phyloP scores from a whole-genome alignment of 768 basidiomycete species.

The Rhizopogon vulgaris region DNA sequence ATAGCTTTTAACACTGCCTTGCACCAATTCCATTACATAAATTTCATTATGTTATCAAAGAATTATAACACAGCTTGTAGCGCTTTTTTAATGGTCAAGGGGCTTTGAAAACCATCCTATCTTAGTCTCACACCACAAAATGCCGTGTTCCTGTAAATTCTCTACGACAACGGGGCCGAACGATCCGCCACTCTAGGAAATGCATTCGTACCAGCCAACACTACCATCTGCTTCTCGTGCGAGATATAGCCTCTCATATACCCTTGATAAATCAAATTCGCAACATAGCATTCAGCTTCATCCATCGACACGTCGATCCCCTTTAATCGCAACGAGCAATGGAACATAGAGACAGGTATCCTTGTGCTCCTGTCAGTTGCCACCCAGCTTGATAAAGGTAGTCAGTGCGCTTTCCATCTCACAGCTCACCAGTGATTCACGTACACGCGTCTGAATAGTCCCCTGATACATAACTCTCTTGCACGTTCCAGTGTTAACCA shows the following conservation, averaged over 20 bases:
- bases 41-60: too few species aligned
- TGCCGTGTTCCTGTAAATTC: background rate
- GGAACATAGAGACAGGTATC: slow-evolving; percentile 78
- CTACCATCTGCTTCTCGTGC: slow-evolving; percentile 92
- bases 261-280: slow-evolving; percentile 92
- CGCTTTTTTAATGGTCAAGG: too few species aligned
- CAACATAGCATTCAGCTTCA: slow-evolving; percentile 90
- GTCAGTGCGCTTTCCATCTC: background rate
- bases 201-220: slow-evolving; percentile 71
- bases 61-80: too few species aligned
- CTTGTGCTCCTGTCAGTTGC: slow-evolving; percentile 66
- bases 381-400: slow-evolving; percentile 58
- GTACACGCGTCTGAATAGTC: slow-evolving; percentile 74
- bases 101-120: too few species aligned
- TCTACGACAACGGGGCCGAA: slow-evolving; percentile 37
- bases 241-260: slow-evolving; percentile 95
- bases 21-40: too few species aligned
- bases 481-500: slow-evolving; percentile 86
- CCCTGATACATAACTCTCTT: slow-evolving; percentile 78
- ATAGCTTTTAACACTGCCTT: too few species aligned
- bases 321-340: slow-evolving; percentile 64
- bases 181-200: slow-evolving; percentile 74
- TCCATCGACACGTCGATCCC: slow-evolving; percentile 65
- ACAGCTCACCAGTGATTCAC: slow-evolving; percentile 21
- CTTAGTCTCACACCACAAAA: background rate